A percentile compares a stretch with the other conserved stretches of the same genome.
phyloP scores from a whole-genome alignment of 345 rosid genomes.

The Angophora floribunda region DNA sequence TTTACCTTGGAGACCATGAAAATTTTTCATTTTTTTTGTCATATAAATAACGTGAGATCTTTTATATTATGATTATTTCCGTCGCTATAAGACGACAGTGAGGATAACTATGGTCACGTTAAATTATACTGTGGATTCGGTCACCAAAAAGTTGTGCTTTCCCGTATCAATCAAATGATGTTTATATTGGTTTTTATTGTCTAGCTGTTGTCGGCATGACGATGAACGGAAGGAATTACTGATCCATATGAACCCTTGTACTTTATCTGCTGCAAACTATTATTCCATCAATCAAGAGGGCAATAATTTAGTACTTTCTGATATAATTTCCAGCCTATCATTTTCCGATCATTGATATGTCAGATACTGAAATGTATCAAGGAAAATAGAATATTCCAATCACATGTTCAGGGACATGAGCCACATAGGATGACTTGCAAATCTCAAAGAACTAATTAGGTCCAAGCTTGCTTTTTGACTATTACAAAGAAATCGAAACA shows the following conservation, averaged over 20 bases:
- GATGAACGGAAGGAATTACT: background rate
- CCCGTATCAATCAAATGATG: background rate
- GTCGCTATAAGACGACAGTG: background rate
- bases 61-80: background rate
- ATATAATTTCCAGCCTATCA: background rate
- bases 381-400: background rate
- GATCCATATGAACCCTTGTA: background rate
- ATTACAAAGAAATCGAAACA: background rate
- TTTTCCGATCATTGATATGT: background rate
- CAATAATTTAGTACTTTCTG: background rate
- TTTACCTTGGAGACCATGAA: background rate
- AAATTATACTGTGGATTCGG: background rate
- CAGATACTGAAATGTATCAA: background rate
- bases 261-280: background rate
- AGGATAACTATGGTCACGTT: background rate
- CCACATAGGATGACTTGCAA: too few species aligned
- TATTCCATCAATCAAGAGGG: background rate
- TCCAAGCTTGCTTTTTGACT: background rate
- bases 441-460: background rate
- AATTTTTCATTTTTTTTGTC: background rate
- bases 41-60: background rate
- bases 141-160: background rate
- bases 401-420: background rate
- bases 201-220: background rate
- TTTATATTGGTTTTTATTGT: background rate